Base-by-base conservation (phyloP, 73 alveolate species). In the Tetrahymena malaccensis region DNA sequence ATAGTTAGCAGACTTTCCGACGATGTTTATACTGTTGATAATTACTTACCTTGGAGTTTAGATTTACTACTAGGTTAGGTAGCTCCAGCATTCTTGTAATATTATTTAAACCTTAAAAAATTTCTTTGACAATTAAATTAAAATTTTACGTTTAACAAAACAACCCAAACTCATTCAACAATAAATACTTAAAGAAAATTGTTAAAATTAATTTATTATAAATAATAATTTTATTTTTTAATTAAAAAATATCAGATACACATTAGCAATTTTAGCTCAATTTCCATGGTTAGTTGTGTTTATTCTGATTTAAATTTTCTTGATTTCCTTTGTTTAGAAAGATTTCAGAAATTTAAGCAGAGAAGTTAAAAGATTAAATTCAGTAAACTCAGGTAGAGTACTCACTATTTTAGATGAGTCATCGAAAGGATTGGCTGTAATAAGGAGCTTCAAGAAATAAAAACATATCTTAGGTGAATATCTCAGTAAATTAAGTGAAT, bases 321-420 rank as follows among this genome's bases (percentile, higher is more conserved):
- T 93, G 31, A 85, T 94, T 85, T 55, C 93, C 13, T 43, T 56
- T 85, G n/a, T 94, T 27, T 94, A 94, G 93, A 43, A 43, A 44
- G 40, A 27, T 25, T 94, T 94, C 43, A 84, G 96, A 85, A 43
- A 44, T 85, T 85, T 94, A 44, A 94, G 85, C 84, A 19, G 96
- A 94, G 96, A 94, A 43, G 85, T 94, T 34, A 94, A 94, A 43
- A 94, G 96, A 94, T 85, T 94, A 25, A 33, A 94, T 85, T 94
- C 96, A 10, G 93, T 94, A 9, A 94, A 94, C 38, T 94, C 84
- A 40, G 96, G 96, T 16, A 85, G 70, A 55, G 93, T 94, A 0
- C 85, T 94, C 35, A 57, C 95, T 3, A 93, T 85, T 94, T 55
- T 94, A 31, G 93, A 94, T 43, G 96, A 94, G 84, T 57, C 96